Base-by-base conservation (phyloP, 78 protist species). In the Dictyostelium firmibasis region DNA sequence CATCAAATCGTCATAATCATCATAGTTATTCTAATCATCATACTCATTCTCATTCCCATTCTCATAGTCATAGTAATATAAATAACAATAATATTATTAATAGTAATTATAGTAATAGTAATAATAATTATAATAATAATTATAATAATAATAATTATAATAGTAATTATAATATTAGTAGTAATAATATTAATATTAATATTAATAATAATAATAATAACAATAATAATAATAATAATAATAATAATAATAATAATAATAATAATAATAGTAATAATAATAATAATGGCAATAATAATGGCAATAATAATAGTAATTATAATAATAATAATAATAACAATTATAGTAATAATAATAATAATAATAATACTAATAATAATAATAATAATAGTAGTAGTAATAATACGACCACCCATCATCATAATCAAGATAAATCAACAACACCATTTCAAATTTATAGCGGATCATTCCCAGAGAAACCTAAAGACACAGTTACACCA, bases 381-480 rank as follows among this genome's bases (percentile, higher is more conserved):
- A 53, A 53, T 53, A 53, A 53, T 53, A 14, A 13, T 53, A 53
- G 14, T 53, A 53, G 2, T 38, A 38, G 3, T 50, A 50, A 16
- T 50, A 50, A 50, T 57, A 57, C 67, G 0, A 57, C 25, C 16
- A 57, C 67, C 0, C 67, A 57, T 20, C 67, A 57, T 20, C 67
- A 57, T 57, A 57, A 20, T 57, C 25, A 18, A 57, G 67, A 57
- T 57, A 57, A 20, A 57, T 35, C 87, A 33, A 2, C 87, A 60
- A 83, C 87, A 20, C 72, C 87, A 83, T 79, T 79, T 47, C 35
- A 47, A n/a, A 79, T 38, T 41, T 44, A 79, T 47, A 79, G 72
- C 50, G 85, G 85, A 27, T 9, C 25, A 79, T 79, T 60, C 20
- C 76, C 76, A 16, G 76, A 50, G 38, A 31, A 31, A 60, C 14